These are phyloP conservation scores for Malassezia pachydermatis DNA, from an alignment of 1,284 basidiomycete species.

Conservation along the genomic window DNA sequence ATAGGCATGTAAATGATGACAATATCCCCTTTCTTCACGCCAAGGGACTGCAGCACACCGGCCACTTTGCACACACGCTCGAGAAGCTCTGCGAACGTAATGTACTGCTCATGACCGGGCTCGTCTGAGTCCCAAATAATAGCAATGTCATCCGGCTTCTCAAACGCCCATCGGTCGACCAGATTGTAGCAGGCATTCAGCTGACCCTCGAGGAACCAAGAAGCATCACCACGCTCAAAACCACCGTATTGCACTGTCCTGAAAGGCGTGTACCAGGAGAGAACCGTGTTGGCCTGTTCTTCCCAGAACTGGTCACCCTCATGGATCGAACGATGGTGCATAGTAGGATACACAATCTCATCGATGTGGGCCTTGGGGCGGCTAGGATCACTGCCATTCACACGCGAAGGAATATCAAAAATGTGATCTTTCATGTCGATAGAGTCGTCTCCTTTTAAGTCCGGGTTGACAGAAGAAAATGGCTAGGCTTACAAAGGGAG, in stretches of 20 bases:
- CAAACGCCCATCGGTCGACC: constrained; percentile 88
- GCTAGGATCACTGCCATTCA: constrained; percentile 5
- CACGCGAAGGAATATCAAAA: constrained; percentile 11
- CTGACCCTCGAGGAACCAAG: constrained; percentile 64
- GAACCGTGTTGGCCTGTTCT: constrained; percentile 58
- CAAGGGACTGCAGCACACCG: constrained; percentile 79
- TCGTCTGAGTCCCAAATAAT: constrained; percentile 99
- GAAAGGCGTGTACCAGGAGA: constrained; percentile 88
- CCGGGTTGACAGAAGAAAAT: too few species aligned
- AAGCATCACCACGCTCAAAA: constrained; percentile 77
- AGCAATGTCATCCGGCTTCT: constrained; percentile 79
- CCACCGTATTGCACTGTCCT: constrained; percentile 72
- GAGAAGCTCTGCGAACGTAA: constrained; percentile 73
- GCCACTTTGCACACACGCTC: constrained; percentile 70
- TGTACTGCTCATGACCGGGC: constrained; percentile 65
- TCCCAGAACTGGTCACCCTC: constrained; percentile 11
- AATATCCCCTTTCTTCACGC: constrained; percentile 88
- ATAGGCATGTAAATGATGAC: constrained; percentile 56
- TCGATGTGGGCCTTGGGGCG: constrained; percentile 14
- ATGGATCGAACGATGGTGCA: constrained; percentile 7
- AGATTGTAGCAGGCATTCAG: constrained; percentile 82
- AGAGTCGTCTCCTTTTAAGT: too few species aligned
- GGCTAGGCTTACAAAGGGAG: too few species aligned
- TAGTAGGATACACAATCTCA: not conserved
- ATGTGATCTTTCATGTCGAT: not conserved